A percentile compares a stretch with the other conserved stretches of the same genome.
These are phyloP conservation scores for Strigomonas oncopelti DNA, from an alignment of 208 protist species.

Conservation along the genomic window DNA sequence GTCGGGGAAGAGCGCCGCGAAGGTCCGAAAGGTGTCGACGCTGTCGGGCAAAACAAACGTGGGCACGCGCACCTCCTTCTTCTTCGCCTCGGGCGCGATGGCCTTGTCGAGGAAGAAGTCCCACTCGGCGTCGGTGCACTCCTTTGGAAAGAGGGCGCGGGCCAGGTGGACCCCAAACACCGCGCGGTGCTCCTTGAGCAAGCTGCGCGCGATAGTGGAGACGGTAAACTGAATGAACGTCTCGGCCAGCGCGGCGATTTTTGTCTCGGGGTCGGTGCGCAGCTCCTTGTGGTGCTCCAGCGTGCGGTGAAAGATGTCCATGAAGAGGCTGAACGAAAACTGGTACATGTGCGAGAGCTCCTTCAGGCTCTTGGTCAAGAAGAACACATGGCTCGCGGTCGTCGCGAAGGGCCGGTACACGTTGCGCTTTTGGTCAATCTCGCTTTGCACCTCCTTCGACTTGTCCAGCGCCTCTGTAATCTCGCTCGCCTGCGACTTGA, in stretches of 20 bases:
- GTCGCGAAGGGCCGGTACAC: constrained; percentile 93
- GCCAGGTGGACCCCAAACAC: constrained; percentile 95
- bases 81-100: constrained; percentile 51
- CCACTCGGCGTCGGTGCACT: constrained; percentile 85
- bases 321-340: constrained; percentile 92
- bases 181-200: constrained; percentile 96
- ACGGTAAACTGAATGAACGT: constrained; percentile 86
- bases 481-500: constrained; percentile 91
- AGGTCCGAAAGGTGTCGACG: constrained; percentile 69
- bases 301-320: constrained; percentile 79
- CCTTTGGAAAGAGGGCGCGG: constrained; percentile 62
- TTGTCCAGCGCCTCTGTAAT: constrained; percentile 86
- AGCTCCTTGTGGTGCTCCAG: constrained; percentile 62
- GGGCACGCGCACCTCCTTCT: constrained; percentile 68
- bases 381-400: constrained; percentile 89
- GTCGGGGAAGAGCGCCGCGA: constrained; percentile 72
- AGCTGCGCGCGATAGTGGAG: constrained; percentile 71
- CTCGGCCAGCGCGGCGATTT: constrained; percentile 73
- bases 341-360: constrained; percentile 97
- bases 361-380: constrained; percentile 88
- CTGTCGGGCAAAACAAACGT: constrained; percentile 88
- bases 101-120: constrained; percentile 88
- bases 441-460: constrained; percentile 82
- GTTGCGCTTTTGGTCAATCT: constrained; percentile 93
- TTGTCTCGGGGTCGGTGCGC: constrained; percentile 77